Percentiles rank a stretch among this genome's conserved stretches.
phyloP scores from a whole-genome alignment of 306 rosid species.

The Hippophae rhamnoides region DNA sequence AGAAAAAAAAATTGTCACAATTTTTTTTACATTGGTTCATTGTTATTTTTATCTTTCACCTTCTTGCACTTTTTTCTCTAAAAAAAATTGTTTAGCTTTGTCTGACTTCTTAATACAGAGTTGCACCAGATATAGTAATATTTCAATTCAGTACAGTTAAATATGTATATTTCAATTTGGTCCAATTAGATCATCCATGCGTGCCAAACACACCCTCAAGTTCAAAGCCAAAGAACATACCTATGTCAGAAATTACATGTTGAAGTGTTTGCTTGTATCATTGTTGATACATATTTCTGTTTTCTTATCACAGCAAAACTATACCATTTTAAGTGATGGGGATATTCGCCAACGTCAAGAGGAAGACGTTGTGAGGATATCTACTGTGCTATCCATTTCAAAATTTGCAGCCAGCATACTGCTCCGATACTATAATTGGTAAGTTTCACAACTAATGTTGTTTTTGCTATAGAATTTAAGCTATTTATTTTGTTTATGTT shows the following conservation, averaged over 20 bases:
- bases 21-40: too few relatives aligned
- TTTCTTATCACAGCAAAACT: slow-evolving; percentile 39
- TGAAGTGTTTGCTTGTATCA: neutral
- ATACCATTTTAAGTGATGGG: slow-evolving; percentile 38
- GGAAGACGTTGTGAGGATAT: slow-evolving; percentile 44
- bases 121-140: too few relatives aligned
- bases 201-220: too few relatives aligned
- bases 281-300: neutral
- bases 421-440: slow-evolving; percentile 60
- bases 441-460: slow-evolving; percentile 9
- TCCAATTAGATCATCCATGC: too few relatives aligned
- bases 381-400: slow-evolving; percentile 51
- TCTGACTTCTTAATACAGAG: too few relatives aligned
- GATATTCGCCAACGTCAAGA: slow-evolving; percentile 53
- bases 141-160: too few relatives aligned
- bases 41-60: too few relatives aligned
- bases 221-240: neutral
- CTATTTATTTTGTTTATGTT: neutral
- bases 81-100: too few relatives aligned
- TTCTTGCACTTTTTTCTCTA: too few relatives aligned
- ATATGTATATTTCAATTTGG: too few relatives aligned
- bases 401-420: slow-evolving; percentile 45
- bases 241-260: neutral
- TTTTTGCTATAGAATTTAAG: neutral
- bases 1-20: too few relatives aligned